Percentiles rank a stretch among this genome's conserved stretches.
These are phyloP conservation scores for Syzygium aromaticum DNA, from an alignment of 345 rosid species.

Conservation along the genomic window DNA sequence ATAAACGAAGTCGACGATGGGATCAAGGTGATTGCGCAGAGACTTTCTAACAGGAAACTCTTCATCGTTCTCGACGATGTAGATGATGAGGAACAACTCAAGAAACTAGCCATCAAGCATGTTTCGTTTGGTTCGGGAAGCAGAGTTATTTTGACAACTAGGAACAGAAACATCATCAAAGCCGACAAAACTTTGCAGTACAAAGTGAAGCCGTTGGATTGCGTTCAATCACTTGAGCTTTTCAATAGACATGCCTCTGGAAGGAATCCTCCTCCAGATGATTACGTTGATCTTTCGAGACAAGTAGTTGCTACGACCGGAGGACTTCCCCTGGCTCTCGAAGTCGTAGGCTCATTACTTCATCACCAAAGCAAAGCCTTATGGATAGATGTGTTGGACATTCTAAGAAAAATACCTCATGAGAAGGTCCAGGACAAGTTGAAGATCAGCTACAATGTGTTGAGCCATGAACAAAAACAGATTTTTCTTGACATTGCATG, in stretches of 20 bases:
- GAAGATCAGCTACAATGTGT: not conserved
- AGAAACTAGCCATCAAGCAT: not conserved
- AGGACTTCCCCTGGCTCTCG: not conserved
- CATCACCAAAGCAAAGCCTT: not conserved
- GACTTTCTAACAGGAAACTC: not conserved
- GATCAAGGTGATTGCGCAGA: not conserved
- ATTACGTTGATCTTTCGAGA: not conserved
- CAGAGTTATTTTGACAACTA: not conserved
- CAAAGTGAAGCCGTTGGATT: not conserved
- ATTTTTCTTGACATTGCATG: not conserved
- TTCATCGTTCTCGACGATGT: not conserved
- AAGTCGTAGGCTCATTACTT: not conserved
- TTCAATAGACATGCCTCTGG: not conserved
- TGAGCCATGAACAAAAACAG: not conserved
- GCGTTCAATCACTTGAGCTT: not conserved
- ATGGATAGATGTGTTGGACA: not conserved
- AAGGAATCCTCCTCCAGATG: not conserved
- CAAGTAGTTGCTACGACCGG: not conserved
- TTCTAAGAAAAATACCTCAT: not conserved
- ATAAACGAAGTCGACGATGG: not conserved
- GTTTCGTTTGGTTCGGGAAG: not conserved
- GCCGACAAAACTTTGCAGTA: not conserved
- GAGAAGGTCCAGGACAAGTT: not conserved
- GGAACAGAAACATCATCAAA: not conserved
- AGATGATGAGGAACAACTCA: not conserved